phyloP scores from a whole-genome alignment of 805 yeast species.

The Crinitomyces ghanaensis region DNA sequence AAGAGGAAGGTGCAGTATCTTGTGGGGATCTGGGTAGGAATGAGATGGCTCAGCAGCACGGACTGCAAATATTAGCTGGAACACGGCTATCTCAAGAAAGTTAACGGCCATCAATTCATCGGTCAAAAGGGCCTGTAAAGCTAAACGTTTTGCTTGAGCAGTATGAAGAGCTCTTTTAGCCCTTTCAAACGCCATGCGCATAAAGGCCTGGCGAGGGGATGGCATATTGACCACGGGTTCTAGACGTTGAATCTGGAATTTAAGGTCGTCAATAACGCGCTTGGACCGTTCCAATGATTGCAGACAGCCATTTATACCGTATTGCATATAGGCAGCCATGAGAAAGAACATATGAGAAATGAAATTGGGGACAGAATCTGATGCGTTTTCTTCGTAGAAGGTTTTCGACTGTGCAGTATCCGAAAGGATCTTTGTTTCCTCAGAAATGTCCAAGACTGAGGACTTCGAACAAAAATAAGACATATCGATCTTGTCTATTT shows the following conservation, averaged over 20 bases:
- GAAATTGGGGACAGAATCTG: slow-evolving; percentile 30
- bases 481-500: slow-evolving; percentile 66
- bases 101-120: slow-evolving; percentile 49
- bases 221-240: slow-evolving; percentile 27
- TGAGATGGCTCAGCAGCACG: slow-evolving; percentile 66
- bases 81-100: slow-evolving; percentile 66
- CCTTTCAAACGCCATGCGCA: slow-evolving; percentile 28
- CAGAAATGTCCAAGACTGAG: slow-evolving; percentile 47
- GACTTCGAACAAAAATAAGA: slow-evolving; percentile 53
- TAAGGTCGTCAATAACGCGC: slow-evolving; percentile 36
- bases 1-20: slow-evolving; percentile 10
- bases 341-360: slow-evolving; percentile 85
- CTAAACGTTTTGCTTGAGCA: slow-evolving; percentile 37
- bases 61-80: slow-evolving; percentile 60
- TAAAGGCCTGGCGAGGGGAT: slow-evolving; percentile 9
- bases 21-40: slow-evolving; percentile 13
- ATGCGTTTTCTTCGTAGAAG: slow-evolving; percentile 32
- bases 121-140: slow-evolving; percentile 52
- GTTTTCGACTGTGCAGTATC: slow-evolving; percentile 59
- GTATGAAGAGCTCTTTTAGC: slow-evolving; percentile 33
- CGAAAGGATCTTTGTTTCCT: slow-evolving; percentile 76
- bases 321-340: slow-evolving; percentile 68
- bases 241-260: slow-evolving; percentile 38
- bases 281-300: slow-evolving; percentile 45
- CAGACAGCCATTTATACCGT: slow-evolving; percentile 76